phyloP scores from a whole-genome alignment of 1,284 basidiomycete species.

The Moesziomyces globuligerus region DNA sequence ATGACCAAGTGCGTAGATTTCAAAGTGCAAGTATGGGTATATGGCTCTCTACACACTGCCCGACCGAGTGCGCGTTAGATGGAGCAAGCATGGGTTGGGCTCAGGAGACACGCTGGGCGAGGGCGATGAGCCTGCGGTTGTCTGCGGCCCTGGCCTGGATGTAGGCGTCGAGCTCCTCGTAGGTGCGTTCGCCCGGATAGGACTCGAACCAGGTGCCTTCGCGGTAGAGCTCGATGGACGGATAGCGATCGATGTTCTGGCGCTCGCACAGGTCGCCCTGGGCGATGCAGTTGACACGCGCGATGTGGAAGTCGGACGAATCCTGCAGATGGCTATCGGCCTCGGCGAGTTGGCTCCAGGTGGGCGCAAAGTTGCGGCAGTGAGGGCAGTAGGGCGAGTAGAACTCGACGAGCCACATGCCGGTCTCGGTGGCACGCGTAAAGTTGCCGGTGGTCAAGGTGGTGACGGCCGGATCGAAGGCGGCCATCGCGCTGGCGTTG shows the following conservation, averaged over 20 bases:
- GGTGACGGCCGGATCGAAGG: constrained; percentile 17
- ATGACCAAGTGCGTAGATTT: too few species aligned
- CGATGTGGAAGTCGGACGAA: constrained; percentile 57
- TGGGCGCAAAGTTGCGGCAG: constrained; percentile 80
- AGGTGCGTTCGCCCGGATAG: constrained; percentile 39
- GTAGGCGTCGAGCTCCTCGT: constrained; percentile 29
- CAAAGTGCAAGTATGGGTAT: too few species aligned
- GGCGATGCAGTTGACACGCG: constrained; percentile 61
- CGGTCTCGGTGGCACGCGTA: constrained; percentile 17
- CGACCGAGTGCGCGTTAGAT: too few species aligned
- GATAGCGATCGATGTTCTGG: constrained; percentile 49
- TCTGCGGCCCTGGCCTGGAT: constrained; percentile 39
- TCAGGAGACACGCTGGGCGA: neutral
- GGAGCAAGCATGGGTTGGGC: neutral
- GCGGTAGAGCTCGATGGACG: constrained; percentile 48
- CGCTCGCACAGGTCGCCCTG: constrained; percentile 53
- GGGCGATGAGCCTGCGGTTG: constrained; percentile 25
- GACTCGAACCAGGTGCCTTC: constrained; percentile 44
- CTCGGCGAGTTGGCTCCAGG: constrained; percentile 77
- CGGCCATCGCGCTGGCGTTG: constrained; percentile 15
- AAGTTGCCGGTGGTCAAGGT: constrained; percentile 36
- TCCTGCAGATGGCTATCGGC: constrained; percentile 42
- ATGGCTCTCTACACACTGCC: too few species aligned
- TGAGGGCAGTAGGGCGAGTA: constrained; percentile 78
- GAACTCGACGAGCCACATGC: constrained; percentile 60